phyloP scores from a whole-genome alignment of 2,329 filamentous ascomycete species.

The Botrytis porri region DNA sequence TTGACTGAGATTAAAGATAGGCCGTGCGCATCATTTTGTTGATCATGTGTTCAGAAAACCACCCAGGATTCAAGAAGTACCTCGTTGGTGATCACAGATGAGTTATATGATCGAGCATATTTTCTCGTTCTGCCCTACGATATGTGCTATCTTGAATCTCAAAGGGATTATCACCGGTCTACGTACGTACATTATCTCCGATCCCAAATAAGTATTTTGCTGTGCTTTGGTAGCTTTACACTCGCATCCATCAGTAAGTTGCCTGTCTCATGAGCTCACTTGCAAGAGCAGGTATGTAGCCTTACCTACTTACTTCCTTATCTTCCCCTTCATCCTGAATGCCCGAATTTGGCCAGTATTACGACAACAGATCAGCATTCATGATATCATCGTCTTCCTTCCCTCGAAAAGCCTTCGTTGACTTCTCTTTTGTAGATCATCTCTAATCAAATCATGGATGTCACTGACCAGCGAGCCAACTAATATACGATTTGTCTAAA shows the following conservation, averaged over 20 bases:
- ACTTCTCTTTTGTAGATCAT: background rate
- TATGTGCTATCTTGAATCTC: background rate
- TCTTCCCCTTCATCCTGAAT: background rate
- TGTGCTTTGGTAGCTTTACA: background rate
- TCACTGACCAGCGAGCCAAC: constrained; percentile 10
- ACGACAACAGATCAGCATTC: constrained; percentile 2
- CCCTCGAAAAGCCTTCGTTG: background rate
- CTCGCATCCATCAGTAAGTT: background rate
- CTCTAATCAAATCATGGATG: constrained; percentile 10
- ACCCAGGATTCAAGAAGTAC: background rate
- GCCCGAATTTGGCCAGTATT: background rate
- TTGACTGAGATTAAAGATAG: constrained; percentile 12
- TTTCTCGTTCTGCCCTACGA: background rate
- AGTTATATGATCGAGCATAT: background rate
- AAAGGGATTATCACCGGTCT: background rate
- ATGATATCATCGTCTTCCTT: constrained; percentile 5
- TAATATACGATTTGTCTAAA: background rate
- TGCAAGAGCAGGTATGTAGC: background rate
- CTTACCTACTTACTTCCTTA: background rate
- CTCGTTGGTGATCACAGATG: background rate
- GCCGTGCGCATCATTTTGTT: background rate
- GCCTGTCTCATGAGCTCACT: background rate
- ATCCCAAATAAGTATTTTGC: background rate
- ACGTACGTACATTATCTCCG: background rate
- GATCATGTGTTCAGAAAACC: constrained; percentile 1